Evolutionary conservation across 306 rosid genomes (phyloP), one percentile per base, ranked within the genome.

Genomic region (Ammopiptanthus mongolicus): DNA sequence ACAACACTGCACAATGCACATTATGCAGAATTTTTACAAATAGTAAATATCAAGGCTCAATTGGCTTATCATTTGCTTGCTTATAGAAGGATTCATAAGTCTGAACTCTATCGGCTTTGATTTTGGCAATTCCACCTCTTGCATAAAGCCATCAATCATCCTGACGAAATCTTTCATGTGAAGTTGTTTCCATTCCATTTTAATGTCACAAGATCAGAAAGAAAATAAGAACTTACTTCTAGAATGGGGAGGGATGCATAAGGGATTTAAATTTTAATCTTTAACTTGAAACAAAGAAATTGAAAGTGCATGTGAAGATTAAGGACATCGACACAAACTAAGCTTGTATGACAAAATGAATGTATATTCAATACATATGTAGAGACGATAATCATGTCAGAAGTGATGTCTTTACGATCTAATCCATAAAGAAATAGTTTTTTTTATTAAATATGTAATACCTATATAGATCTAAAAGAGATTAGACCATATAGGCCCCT

Each of bases 181-280:
- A 53, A 14, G 59, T 74, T 13, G 80, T 70, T 90, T 89, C 99
- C 97, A 92, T 74, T 86, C 96, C 99, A 91, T 50, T 91, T 50
- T 58, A 18, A 73, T 15, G 68, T 69, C 53, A 73, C 62, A 76
- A 53, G 18, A 75, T 41, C 56, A 23, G n/a, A 75, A 69, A 80
- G 12, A 31, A 61, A 50, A 59, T 39, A 8, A 39, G 36, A 63
- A 64, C 39, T 33, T 29, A 37, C 59, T 41, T 60, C 63, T n/a
- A 55, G 36, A 69, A 74, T 17, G 31, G 15, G 29, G 34, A 65
- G 31, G 18, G 37, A 28, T 28, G 76, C 51, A 47, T 23, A 19
- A 34, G n/a, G 6, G 14, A 68, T 69, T 74, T 17, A 58, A 46
- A 46, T 64, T 29, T 19, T 25, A 58, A 55, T 56, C 11, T 28